Base-by-base conservation (phyloP, 169 alveolate genomes). In the Plasmodium chabaudi region DNA sequence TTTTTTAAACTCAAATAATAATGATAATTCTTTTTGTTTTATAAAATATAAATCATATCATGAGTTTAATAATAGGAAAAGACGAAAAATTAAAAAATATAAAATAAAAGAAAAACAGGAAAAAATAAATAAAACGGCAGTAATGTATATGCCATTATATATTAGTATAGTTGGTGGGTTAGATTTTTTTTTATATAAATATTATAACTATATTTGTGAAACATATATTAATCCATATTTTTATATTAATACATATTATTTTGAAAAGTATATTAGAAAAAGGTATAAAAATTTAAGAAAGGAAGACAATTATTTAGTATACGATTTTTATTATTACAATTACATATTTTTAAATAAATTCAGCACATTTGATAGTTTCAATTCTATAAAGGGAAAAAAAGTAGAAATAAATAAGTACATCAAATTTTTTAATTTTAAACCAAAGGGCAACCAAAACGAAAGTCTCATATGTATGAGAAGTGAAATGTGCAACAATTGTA, bases 161-260 rank as follows among this genome's bases (percentile, higher is more conserved):
- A 82, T 82, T 53, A 82, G 90, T 47, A 82, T 82, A n/a, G 56
- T 34, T 0, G 82, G 82, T 5, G 90, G 90, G 4, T 0, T 82
- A 10, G 90, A 82, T 59, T 15, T 67, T 53, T 82, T 82, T 47
- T 67, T 82, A 67, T 53, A 67, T 56, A 82, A 82, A n/a, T 82
- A 65, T 82, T 65, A 82, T 49, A 68, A 65, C 7, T 56, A 82
- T 60, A 55, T 82, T 34, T 82, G 90, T 42, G 61, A 82, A 46
- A 82, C 42, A 5, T 82, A 82, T 82, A 71, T 82, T 25, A 82
- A 67, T 44, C 21, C 84, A 13, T 82, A 82, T 59, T 82, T 82
- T 46, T 82, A 82, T 25, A 9, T 82, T n/a, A 82, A 82, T 7
- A 82, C 90, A 0, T 82, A 53, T 27, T 82, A 82, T 44, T 82